These are phyloP conservation scores for Backusella liffmaniae DNA, from an alignment of 192 early-diverging fungal genomes.

Conservation along the genomic window DNA sequence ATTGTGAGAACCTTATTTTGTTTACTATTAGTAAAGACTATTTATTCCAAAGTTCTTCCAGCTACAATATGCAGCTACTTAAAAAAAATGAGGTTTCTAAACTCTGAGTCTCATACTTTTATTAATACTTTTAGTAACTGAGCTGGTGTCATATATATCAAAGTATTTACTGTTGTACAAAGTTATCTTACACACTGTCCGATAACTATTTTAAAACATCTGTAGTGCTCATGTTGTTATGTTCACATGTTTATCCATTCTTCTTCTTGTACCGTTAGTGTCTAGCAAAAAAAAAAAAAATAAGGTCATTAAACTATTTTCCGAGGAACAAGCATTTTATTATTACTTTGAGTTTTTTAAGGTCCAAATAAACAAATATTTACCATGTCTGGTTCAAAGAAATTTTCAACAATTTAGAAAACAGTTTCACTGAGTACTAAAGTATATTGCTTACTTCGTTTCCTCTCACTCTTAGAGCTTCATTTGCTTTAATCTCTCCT, in stretches of 20 bases:
- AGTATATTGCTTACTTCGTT: not conserved
- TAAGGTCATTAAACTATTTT: not conserved
- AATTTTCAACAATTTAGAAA: not conserved
- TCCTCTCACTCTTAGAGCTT: not conserved
- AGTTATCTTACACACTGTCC: not conserved
- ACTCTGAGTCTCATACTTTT: not conserved
- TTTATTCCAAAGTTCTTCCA: not conserved
- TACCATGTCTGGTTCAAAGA: not conserved
- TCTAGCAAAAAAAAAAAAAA: not conserved
- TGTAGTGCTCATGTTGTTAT: not conserved
- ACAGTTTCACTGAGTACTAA: constrained; percentile 4
- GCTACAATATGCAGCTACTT: not conserved
- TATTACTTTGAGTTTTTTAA: not conserved
- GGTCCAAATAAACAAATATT: not conserved
- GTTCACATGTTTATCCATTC: not conserved
- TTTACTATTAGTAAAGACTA: not conserved
- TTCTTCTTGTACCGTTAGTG: not conserved
- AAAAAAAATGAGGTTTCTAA: not conserved
- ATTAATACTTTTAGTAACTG: not conserved
- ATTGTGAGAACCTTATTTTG: not conserved
- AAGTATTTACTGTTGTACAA: not conserved
- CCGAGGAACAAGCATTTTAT: not conserved
- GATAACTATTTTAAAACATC: not conserved
- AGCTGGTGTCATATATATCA: not conserved
- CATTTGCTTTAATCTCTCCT: not conserved